Percentiles rank a stretch among this genome's conserved stretches.
Conservation (phyloP, 225 moss, liverwort and hornwort genomes). For the Bryoerythrophyllum caledonicum region DNA sequence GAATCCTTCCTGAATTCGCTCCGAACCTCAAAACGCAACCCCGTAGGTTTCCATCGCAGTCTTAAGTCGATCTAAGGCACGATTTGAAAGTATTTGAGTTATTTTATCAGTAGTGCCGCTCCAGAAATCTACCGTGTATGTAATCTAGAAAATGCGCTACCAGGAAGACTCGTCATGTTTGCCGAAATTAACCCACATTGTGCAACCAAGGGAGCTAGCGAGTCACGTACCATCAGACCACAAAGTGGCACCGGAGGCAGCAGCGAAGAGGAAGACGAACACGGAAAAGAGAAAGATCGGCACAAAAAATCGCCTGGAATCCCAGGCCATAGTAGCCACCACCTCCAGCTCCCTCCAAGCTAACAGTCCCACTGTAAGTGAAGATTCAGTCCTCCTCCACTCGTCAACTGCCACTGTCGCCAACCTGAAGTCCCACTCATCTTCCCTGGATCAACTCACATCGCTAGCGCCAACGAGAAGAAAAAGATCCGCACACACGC, state of each 20-base stretch:
- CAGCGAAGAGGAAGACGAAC: background rate
- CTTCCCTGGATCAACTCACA: background rate
- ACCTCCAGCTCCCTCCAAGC: background rate
- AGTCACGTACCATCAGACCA: conserved; percentile 41
- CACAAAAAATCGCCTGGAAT: background rate
- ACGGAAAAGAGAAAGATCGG: conserved; percentile 2
- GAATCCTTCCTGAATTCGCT: background rate
- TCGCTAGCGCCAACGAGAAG: background rate
- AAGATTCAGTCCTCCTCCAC: background rate
- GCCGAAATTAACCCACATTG: too few relatives aligned
- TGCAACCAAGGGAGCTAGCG: background rate
- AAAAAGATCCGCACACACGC: too few relatives aligned
- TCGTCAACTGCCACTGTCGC: background rate
- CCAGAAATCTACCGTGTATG: background rate
- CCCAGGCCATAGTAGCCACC: conserved; percentile 37
- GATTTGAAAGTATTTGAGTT: background rate
- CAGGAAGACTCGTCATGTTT: too few relatives aligned
- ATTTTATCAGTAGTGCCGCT: too few relatives aligned
- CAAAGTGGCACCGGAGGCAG: conserved; percentile 32
- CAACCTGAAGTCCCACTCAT: background rate
- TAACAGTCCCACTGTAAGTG: background rate
- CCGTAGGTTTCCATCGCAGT: too few relatives aligned
- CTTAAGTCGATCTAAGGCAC: too few relatives aligned
- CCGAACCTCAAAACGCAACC: too few relatives aligned
- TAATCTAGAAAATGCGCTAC: background rate